Percentiles rank a stretch among this genome's conserved stretches.
Conservation (phyloP, 495 filamentous ascomycete genomes). For the Hyaloscypha bicolor region DNA sequence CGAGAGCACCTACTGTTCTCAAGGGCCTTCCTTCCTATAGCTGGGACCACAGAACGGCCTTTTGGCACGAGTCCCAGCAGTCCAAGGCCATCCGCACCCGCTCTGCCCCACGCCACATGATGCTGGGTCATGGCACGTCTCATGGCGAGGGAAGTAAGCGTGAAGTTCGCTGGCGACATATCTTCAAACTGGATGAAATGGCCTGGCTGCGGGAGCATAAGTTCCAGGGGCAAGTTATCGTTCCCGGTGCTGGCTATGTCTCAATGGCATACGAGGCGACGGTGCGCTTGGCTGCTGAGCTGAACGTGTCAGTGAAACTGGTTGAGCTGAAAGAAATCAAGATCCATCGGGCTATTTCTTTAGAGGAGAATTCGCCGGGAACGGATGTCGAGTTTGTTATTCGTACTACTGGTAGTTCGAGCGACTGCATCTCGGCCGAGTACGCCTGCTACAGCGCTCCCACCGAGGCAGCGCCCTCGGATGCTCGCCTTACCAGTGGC, state of each 20-base stretch:
- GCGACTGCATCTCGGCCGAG: conserved; percentile 6
- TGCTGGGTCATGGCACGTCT: conserved; percentile 7
- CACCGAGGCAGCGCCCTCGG: not conserved
- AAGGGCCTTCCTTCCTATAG: conserved; percentile 48
- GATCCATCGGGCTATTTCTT: conserved; percentile 30
- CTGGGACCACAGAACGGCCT: conserved; percentile 48
- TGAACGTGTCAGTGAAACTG: not conserved
- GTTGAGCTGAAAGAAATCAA: conserved; percentile 29
- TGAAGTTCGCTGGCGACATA: conserved; percentile 56
- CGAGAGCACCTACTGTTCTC: not conserved
- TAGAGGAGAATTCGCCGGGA: conserved; percentile 34
- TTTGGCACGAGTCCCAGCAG: conserved; percentile 50
- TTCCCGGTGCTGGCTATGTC: conserved; percentile 62
- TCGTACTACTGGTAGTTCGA: conserved; percentile 1
- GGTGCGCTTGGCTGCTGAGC: not conserved
- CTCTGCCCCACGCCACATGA: not conserved
- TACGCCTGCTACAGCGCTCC: not conserved
- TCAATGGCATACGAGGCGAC: conserved; percentile 55
- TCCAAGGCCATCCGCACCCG: conserved; percentile 32
- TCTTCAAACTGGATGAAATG: conserved; percentile 49
- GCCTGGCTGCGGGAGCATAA: conserved; percentile 60
- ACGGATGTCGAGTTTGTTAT: conserved; percentile 22
- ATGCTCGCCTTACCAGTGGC: not conserved
- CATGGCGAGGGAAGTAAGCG: not conserved
- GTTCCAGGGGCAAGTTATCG: conserved; percentile 52